Evolutionary conservation across 2,329 filamentous ascomycete genomes (phyloP), one percentile per base, ranked within the genome.

Genomic region (Truncatella angustata): DNA sequence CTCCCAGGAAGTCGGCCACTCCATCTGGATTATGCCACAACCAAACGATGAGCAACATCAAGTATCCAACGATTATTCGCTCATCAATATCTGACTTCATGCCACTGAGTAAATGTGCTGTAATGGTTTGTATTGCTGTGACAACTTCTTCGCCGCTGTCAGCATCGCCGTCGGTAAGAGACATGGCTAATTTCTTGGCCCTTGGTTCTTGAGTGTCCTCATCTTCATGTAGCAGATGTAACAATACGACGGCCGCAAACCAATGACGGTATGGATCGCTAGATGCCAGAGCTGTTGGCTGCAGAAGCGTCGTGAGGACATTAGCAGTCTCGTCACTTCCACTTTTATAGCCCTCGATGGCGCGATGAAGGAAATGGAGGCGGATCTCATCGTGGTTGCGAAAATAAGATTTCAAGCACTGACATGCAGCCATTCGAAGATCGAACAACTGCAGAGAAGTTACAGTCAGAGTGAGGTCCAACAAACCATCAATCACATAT

Each of bases 401-500:
- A 62, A 97, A 91, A 69, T 99, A 99, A 2, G 94, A 91, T 68
- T 96, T 92, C 55, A 99, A 83, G 63, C 93, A 96, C 61, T 93
- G 87, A 66, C 89, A 94, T 20, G 90, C 91, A 18, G 93, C 89
- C 63, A 91, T 82, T 21, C 94, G 86, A 34, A 93, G 77, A 68
- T 96, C 87, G 59, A 96, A 88, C 32, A 88, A 78, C 49, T 85
- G 79, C 18, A 82, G 72, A 0, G 85, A 75, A 26, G 86, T 79
- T 20, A 87, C 76, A 51, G 85, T 85, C 7, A 99, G 75, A 0
- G 88, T 86, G 39, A 97, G 74, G 60, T 97, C 91, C 44, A 99
- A 77, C 16, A 99, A 76, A 1, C 90, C 94, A 68, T 97, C 93
- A 62, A 99, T 96, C 26, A 99, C 91, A 70, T 96, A 96, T 30